Evolutionary conservation across 106 monocot species (phyloP), one percentile per base, ranked within the genome.

Genomic region (Alisma plantagoaquatica): DNA sequence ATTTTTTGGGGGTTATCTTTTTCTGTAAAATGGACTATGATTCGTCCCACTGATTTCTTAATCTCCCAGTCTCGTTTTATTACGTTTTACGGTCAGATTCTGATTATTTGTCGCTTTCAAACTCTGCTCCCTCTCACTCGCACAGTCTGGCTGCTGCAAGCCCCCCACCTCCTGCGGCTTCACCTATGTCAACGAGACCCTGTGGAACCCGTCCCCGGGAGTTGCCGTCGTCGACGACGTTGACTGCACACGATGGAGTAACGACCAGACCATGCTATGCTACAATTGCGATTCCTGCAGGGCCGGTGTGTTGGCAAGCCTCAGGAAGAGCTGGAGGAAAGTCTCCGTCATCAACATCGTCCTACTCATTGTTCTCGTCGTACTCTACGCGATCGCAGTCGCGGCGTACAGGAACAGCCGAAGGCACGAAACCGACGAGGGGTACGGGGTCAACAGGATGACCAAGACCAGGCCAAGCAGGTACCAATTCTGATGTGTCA

Each of bases 71-170:
- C 8, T 56, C 10, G 16, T 33, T n/a, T n/a, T n/a, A n/a, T n/a
- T n/a, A n/a, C n/a, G n/a, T n/a, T n/a, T n/a, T n/a, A n/a, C n/a
- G n/a, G n/a, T n/a, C n/a, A n/a, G n/a, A n/a, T n/a, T n/a, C n/a
- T n/a, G n/a, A n/a, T n/a, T n/a, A n/a, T n/a, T n/a, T n/a, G n/a
- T n/a, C n/a, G n/a, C n/a, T n/a, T n/a, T n/a, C n/a, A n/a, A n/a
- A n/a, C n/a, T 28, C 4, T 38, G 25, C 2, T 33, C 2, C 17
- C 17, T 15, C 22, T 25, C 21, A 29, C 22, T 10, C 41, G 19
- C 1, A 43, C 70, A 91, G 91, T 91, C 91, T 2, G 91, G 91
- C 11, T 91, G 91, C 51, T 91, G 91, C 66, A 91, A 91, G 63
- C 91, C 91, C 3, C 91, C 91, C 1, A 81, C 75, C 21, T 69